phyloP scores from a whole-genome alignment of 23 red algal species.

The Cyanidium caldarium region DNA sequence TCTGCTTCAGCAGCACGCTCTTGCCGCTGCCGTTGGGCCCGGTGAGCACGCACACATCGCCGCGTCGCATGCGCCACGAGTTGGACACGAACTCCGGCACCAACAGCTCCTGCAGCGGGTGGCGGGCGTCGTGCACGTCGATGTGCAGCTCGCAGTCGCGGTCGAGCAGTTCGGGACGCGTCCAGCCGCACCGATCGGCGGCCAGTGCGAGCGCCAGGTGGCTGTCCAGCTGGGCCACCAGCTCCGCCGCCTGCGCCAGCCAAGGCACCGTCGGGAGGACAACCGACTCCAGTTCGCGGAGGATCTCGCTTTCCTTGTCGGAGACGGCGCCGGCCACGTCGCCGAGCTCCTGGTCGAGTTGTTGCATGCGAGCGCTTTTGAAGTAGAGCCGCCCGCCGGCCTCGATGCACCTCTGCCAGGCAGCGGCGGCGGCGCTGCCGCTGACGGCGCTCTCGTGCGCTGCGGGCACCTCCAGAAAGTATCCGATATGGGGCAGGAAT shows the following conservation, averaged over 20 bases:
- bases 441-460: too few species aligned
- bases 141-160: not conserved
- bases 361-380: constrained; percentile 5
- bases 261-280: not conserved
- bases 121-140: constrained; percentile 1
- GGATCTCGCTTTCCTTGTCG: constrained; percentile 7
- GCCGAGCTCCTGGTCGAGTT: constrained; percentile 23
- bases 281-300: not conserved
- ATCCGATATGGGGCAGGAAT: constrained; percentile 3
- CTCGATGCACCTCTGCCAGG: constrained; percentile 7
- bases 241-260: not conserved
- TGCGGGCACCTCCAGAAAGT: not conserved
- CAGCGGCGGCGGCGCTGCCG: too few species aligned
- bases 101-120: constrained; percentile 17
- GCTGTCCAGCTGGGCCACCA: constrained; percentile 10
- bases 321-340: not conserved
- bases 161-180: not conserved
- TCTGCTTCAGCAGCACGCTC: constrained; percentile 21
- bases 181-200: constrained; percentile 3
- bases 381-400: constrained; percentile 1
- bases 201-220: not conserved
- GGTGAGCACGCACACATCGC: constrained; percentile 8
- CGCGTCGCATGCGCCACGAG: not conserved
- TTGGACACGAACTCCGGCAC: constrained; percentile 14
- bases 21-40: constrained; percentile 30